Evolutionary conservation across 495 filamentous ascomycete species (phyloP).

Genomic region (Penicillium waksmanii): DNA sequence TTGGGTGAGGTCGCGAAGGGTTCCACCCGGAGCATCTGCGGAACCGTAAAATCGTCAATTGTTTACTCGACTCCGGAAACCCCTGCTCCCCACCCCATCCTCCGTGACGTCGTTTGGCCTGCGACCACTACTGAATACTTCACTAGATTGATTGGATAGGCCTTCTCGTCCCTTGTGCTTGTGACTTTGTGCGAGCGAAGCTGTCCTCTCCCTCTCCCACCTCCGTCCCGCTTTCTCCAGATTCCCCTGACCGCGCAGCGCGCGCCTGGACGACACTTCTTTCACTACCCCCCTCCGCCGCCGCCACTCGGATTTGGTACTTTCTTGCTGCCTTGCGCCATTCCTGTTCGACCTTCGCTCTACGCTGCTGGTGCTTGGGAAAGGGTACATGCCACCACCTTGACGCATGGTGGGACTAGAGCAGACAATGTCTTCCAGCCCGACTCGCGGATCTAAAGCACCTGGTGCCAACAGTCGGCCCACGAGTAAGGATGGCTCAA

Average conservation of each 20-base stretch:
- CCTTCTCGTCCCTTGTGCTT: conserved; percentile 11
- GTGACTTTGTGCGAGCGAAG: neutral
- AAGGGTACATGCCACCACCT: conserved; percentile 38
- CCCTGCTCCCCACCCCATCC: conserved; percentile 21
- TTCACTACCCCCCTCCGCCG: conserved; percentile 16
- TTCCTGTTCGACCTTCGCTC: neutral
- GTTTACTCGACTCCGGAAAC: conserved; percentile 29
- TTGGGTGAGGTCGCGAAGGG: conserved; percentile 23
- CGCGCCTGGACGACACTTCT: conserved; percentile 13
- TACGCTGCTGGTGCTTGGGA: conserved; percentile 19
- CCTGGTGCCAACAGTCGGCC: conserved; percentile 52
- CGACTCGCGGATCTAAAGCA: conserved; percentile 40
- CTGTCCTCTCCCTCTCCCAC: neutral
- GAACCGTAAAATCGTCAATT: conserved; percentile 37
- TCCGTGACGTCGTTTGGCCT: conserved; percentile 16
- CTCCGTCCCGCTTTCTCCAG: conserved; percentile 14
- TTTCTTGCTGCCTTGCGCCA: conserved; percentile 12
- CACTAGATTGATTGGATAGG: neutral
- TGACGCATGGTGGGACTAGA: conserved; percentile 44
- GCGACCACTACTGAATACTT: neutral
- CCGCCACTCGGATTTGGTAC: conserved; percentile 14
- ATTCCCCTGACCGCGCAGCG: conserved; percentile 30
- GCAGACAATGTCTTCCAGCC: conserved; percentile 48
- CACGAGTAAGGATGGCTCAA: conserved; percentile 70
- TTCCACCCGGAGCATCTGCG: conserved; percentile 32